Conservation (phyloP, 306 rosid genomes). For the Glycine latifolia region DNA sequence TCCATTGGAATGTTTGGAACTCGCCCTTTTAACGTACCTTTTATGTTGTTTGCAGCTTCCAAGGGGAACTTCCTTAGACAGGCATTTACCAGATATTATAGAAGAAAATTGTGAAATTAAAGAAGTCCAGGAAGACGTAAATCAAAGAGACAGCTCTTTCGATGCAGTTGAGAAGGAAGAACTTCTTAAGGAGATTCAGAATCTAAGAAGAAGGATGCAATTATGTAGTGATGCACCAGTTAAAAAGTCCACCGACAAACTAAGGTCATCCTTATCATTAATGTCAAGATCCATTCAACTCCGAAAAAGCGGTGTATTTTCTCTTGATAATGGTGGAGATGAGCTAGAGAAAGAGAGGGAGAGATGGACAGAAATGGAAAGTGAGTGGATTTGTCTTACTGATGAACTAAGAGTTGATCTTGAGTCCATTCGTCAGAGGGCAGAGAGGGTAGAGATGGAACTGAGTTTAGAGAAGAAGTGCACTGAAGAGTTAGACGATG, state of each 20-base stretch:
- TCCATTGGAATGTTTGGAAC: constrained; percentile 34
- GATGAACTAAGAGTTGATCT: constrained; percentile 91
- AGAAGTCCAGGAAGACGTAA: constrained; percentile 69
- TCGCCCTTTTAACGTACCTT: constrained; percentile 41
- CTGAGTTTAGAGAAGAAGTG: constrained; percentile 73
- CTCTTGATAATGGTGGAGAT: constrained; percentile 55
- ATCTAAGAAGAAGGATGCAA: constrained; percentile 73
- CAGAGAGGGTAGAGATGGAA: constrained; percentile 79
- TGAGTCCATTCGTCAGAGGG: constrained; percentile 68
- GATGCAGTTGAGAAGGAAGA: constrained; percentile 83
- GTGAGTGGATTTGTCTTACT: constrained; percentile 95
- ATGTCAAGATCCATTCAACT: constrained; percentile 80
- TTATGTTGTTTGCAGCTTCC: constrained; percentile 52
- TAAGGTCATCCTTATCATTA: constrained; percentile 85
- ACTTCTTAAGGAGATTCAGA: constrained; percentile 87
- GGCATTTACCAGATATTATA: constrained; percentile 47
- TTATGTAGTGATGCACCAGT: constrained; percentile 56
- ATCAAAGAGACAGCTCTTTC: constrained; percentile 46
- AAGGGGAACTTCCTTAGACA: constrained; percentile 43
- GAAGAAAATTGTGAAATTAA: constrained; percentile 78
- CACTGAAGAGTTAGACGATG: constrained; percentile 89
- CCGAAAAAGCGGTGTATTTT: constrained; percentile 60
- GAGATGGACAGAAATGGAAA: constrained; percentile 97
- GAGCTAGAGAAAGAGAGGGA: constrained; percentile 84
- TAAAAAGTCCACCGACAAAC: constrained; percentile 74